Evolutionary conservation across 768 basidiomycete genomes (phyloP), one percentile per base, ranked within the genome.

Genomic region (Leucosporidium scottii): DNA sequence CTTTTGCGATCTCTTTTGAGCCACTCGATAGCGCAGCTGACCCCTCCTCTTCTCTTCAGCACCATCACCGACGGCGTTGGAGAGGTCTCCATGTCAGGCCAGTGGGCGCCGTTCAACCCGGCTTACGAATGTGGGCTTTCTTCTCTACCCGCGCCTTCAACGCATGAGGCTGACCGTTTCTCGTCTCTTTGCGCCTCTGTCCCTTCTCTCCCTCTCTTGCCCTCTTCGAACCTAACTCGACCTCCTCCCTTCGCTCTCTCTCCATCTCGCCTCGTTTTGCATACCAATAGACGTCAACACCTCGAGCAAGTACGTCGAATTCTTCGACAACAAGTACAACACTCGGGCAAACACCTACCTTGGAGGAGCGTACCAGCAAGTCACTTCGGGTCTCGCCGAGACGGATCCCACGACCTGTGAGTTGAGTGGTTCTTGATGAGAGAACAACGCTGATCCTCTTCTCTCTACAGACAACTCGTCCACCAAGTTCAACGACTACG

Each of bases 51-150:
- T 15, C 13, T 44, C 15, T 44, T 6, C 39, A 44, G 39, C 6
- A 44, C 39, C 39, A 44, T 44, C 39, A 44, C 39, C 39, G 39
- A 44, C 39, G 39, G 39, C 39, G 39, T 44, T 51, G 75, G 89
- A 85, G 34, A 81, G 74, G 87, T 87, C 6, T 91, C 90, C 4
- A 91, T 92, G 79, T 87, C 86, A 73, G 84, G 83, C 73, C 91
- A 93, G 78, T 66, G 72, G 63, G 74, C 72, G 27, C 63, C 63
- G 56, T 74, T 30, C 47, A 85, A 92, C 77, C 80, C 82, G 71
- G 70, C 83, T 44, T 91, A 87, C 76, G 39, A 44, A 17, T 44
- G 39, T 44, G 13, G 6, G 34, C 15, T 6, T 12, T 44, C 10
- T 44, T 6, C 3, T 15, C 39, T 44, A 2, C 8, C 13, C 15